These are phyloP conservation scores for Talaromyces ruber DNA, from an alignment of 495 filamentous ascomycete species.

Conservation along the genomic window DNA sequence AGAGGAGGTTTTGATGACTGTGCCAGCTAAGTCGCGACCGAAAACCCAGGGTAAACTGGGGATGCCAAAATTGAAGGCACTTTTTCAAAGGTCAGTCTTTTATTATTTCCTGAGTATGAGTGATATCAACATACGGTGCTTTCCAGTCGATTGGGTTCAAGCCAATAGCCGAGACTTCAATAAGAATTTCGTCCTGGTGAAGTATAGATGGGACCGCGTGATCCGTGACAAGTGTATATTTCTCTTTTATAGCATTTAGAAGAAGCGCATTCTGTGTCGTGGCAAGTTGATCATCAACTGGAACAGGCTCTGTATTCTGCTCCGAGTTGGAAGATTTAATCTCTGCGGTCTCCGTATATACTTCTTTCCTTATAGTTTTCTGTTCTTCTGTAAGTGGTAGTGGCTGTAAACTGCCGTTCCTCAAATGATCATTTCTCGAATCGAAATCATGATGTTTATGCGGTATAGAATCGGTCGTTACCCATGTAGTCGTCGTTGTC, in stretches of 20 bases:
- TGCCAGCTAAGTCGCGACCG: conserved; percentile 54
- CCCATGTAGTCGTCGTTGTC: neutral
- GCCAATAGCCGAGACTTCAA: conserved; percentile 49
- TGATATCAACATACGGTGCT: conserved; percentile 51
- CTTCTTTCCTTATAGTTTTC: neutral
- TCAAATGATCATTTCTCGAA: neutral
- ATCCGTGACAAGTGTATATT: conserved; percentile 32
- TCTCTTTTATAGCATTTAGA: conserved; percentile 25
- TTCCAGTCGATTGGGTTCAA: conserved; percentile 72
- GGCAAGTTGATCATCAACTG: neutral
- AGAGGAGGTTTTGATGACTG: conserved; percentile 40
- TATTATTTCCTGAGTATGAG: no score
- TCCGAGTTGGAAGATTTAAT: neutral
- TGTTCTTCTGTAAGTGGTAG: neutral
- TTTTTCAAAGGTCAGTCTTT: conserved; percentile 9
- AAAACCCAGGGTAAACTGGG: conserved; percentile 58
- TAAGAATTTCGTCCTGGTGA: conserved; percentile 43
- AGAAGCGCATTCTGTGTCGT: conserved; percentile 25
- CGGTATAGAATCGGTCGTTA: neutral
- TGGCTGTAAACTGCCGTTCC: neutral
- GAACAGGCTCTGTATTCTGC: neutral
- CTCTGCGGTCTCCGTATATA: neutral
- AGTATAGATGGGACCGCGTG: conserved; percentile 40
- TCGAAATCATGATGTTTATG: neutral
- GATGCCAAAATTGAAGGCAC: conserved; percentile 59